Evolutionary conservation across 2,329 filamentous ascomycete genomes (phyloP).

Genomic region (Metarhizium rileyi): DNA sequence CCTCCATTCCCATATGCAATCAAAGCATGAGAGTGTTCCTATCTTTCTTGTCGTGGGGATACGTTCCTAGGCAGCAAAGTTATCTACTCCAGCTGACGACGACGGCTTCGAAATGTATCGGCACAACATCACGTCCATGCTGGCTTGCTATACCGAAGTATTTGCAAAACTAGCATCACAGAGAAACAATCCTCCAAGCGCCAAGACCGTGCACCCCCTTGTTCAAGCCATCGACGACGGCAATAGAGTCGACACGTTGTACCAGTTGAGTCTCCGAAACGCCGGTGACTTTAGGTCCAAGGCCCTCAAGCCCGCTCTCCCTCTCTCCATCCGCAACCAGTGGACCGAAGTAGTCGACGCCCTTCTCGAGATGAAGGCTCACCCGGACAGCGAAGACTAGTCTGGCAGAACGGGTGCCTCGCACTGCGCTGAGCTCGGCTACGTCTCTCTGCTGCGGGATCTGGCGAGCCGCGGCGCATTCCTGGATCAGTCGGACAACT

Average conservation of each 20-base stretch:
- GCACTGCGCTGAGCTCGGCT: conserved; percentile 8
- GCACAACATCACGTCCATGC: background rate
- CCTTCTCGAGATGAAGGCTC: conserved; percentile 8
- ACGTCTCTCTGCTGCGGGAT: background rate
- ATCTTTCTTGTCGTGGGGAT: too few species aligned
- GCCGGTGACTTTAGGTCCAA: conserved; percentile 1
- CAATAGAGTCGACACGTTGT: conserved; percentile 1
- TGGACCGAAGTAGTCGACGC: conserved; percentile 8
- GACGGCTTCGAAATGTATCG: background rate
- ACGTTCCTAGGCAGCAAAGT: too few species aligned
- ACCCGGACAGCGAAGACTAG: conserved; percentile 7
- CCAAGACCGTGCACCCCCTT: background rate
- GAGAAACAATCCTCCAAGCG: background rate
- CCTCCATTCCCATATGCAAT: too few species aligned
- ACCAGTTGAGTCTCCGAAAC: conserved; percentile 5
- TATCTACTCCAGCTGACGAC: background rate
- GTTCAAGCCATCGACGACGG: conserved; percentile 4
- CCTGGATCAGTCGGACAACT: conserved; percentile 6
- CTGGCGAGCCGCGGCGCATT: conserved; percentile 2
- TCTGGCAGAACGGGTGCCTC: conserved; percentile 9
- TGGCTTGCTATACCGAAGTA: conserved; percentile 6
- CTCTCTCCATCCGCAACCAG: conserved; percentile 8
- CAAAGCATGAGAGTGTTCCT: too few species aligned
- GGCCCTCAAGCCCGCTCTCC: conserved; percentile 4
- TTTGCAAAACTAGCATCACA: background rate